Base-by-base conservation (phyloP, 2,329 filamentous ascomycete species). In the Alternaria sp. region DNA sequence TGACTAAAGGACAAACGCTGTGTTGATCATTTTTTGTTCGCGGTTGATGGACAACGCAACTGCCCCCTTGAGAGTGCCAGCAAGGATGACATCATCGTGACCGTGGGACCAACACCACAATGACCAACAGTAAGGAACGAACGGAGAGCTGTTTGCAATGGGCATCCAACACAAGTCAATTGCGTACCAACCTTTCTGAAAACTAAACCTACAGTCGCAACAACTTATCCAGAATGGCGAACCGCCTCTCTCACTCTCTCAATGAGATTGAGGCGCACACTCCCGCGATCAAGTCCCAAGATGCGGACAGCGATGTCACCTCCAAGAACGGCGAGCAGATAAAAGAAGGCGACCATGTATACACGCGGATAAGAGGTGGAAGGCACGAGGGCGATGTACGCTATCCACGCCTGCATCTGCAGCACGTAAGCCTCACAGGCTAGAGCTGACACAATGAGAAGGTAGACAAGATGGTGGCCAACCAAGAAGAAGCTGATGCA, bases 291-390 rank as follows among this genome's bases (percentile, higher is more conserved):
- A 61, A 45, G 30, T 30, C 45, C 10, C 45, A 57, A 23, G 33
- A 28, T 43, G 46, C 15, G n/a, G 45, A 55, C 12, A 43, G 11
- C 8, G 20, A 60, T 14, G 50, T 64, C 55, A 72, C 72, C 41
- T 81, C 81, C 33, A 82, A 81, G 65, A 69, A 78, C 45, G 76
- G 73, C 61, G 71, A 82, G 68, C 71, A 74, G 7, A 82, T 83
- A 60, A 23, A 76, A 15, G 76, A 79, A 58, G 81, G 80, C 37
- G 80, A 82, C 50, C 71, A 74, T 30, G 80, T 83, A n/a, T 80
- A 77, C 65, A 82, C 81, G 6, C 80, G 77, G 58, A 72, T 78
- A 15, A 75, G 80, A 15, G 80, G 81, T 46, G 81, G 81, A 14
- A 74, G 77, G 55, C 79, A 78, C 45, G 80, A 82, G 49, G 80